Base-by-base conservation (phyloP, 495 filamentous ascomycete genomes). In the Aspergillus bridgeri region DNA sequence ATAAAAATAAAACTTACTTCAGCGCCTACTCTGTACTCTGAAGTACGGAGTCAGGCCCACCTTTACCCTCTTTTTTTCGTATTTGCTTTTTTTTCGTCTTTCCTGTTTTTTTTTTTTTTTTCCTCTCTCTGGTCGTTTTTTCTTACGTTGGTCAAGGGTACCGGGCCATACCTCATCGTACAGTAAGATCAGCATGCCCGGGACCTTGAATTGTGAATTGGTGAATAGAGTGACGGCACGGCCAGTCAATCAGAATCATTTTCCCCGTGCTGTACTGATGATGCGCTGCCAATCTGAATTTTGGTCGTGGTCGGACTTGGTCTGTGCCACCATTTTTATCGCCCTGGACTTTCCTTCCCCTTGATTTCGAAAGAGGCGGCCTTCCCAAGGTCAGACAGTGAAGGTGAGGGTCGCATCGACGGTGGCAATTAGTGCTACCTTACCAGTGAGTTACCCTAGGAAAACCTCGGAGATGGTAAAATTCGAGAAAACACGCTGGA, bases 111-210 rank as follows among this genome's bases (percentile, higher is more conserved):
- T 33, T 9, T 33, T 33, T 33, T 33, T 33, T 33, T 38, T 38
- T 4, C 7, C 7, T 27, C 7, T 7, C 7, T 27, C 7, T 27
- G 3, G 3, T 27, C 7, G 3, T 27, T 27, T 15, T 38, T 47
- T 47, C 45, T 47, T 23, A 47, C 17, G 18, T 54, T 17, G 43
- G 17, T 18, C 8, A 38, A 15, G 33, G n/a, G 33, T 54, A 45
- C 43, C 42, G 52, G 23, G 38, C 18, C 22, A 29, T 52, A 23
- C 25, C 18, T 51, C 21, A 38, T 38, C 22, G 22, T 54, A 46
- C 52, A 56, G 53, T 42, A 56, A 47, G 53, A 56, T 56, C 53
- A 48, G 43, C 53, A 22, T 1, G 29, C 50, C n/a, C n/a, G 22
- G 27, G 50, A 42, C 46, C 13, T 43, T 22, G 42, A 55, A 47